These are phyloP conservation scores for Coniochaeta sp. DNA, from an alignment of 2,329 filamentous ascomycete genomes.

Conservation along the genomic window DNA sequence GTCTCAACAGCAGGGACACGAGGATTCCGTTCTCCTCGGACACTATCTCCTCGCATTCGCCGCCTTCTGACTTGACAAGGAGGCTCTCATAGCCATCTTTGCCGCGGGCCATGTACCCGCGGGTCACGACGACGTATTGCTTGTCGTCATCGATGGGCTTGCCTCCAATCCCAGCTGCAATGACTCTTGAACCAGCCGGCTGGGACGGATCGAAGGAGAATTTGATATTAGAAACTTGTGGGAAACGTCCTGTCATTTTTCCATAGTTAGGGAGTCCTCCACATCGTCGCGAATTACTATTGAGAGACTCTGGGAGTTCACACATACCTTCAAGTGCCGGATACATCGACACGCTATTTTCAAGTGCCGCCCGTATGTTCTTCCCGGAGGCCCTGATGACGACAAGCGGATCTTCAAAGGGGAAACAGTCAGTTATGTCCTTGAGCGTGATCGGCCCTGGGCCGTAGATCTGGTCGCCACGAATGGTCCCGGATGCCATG, in stretches of 20 bases:
- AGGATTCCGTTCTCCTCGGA: constrained; percentile 82
- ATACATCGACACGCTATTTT: constrained; percentile 75
- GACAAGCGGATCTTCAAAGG: constrained; percentile 85
- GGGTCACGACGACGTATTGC: constrained; percentile 67
- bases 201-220: constrained; percentile 64
- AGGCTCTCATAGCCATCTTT: constrained; percentile 79
- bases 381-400: constrained; percentile 65
- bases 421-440: constrained; percentile 84
- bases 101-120: constrained; percentile 83
- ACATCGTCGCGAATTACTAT: background rate
- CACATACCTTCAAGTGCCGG: constrained; percentile 67
- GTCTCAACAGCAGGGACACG: constrained; percentile 77
- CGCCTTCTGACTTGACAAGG: constrained; percentile 69
- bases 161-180: constrained; percentile 53
- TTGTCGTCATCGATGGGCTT: constrained; percentile 53
- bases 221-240: constrained; percentile 77
- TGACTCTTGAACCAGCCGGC: constrained; percentile 55
- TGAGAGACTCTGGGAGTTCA: background rate
- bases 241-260: constrained; percentile 49
- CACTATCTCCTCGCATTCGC: constrained; percentile 68
- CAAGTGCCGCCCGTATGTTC: constrained; percentile 70
- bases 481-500: constrained; percentile 80
- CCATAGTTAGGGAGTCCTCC: background rate
- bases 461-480: constrained; percentile 83
- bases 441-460: constrained; percentile 71